Conservation (phyloP, 2,329 filamentous ascomycete species). For the Thyridium curvatum region DNA sequence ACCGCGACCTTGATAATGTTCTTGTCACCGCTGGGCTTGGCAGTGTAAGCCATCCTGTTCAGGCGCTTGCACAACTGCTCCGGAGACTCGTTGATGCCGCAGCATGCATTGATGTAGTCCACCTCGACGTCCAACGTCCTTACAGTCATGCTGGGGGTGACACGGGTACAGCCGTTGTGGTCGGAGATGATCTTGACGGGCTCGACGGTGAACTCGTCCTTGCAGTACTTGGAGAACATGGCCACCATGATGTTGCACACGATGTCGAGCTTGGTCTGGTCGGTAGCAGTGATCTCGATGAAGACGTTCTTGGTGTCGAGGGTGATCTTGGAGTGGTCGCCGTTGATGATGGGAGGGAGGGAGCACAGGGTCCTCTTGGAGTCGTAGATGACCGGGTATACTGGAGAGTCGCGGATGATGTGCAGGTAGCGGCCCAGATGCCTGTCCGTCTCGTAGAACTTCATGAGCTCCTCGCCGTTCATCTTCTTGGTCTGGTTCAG, state of each 20-base stretch:
- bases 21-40: slow-evolving; percentile 62
- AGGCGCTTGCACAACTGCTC: slow-evolving; percentile 73
- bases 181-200: slow-evolving; percentile 87
- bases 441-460: slow-evolving; percentile 91
- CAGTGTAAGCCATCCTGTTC: slow-evolving; percentile 82
- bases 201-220: slow-evolving; percentile 86
- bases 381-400: slow-evolving; percentile 95
- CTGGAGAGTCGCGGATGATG: slow-evolving; percentile 88
- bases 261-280: slow-evolving; percentile 93
- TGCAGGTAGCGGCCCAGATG: slow-evolving; percentile 85
- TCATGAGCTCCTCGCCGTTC: slow-evolving; percentile 84
- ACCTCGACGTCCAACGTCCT: slow-evolving; percentile 76
- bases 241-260: slow-evolving; percentile 92
- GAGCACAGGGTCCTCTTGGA: slow-evolving; percentile 83
- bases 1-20: slow-evolving; percentile 76
- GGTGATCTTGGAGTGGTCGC: slow-evolving; percentile 93
- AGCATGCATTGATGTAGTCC: slow-evolving; percentile 90
- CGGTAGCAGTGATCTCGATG: slow-evolving; percentile 94
- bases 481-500: slow-evolving; percentile 89
- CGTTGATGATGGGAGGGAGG: slow-evolving; percentile 95
- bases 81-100: slow-evolving; percentile 70
- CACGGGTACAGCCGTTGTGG: slow-evolving; percentile 78
- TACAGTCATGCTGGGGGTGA: slow-evolving; percentile 75
- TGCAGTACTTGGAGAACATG: slow-evolving; percentile 94
- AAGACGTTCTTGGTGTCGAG: slow-evolving; percentile 88